Evolutionary conservation across 192 early-diverging fungal species (phyloP).

Genomic region (Coemansia sp.): DNA sequence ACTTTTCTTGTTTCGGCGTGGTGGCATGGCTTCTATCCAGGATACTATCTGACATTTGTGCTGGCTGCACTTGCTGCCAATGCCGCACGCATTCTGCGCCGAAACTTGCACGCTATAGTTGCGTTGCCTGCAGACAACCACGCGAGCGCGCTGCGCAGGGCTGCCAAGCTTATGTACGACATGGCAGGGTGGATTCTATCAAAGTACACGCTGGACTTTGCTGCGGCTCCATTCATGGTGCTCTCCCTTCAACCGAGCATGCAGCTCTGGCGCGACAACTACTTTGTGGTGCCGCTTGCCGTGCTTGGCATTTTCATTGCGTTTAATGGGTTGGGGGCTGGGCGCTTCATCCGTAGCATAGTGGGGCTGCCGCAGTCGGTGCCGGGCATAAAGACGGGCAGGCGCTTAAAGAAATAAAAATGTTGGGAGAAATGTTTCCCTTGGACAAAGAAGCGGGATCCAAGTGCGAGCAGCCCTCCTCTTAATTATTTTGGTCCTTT

Average conservation of each 20-base stretch:
- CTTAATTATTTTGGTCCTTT: not conserved
- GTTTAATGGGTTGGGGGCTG: constrained; percentile 27
- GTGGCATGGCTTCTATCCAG: constrained; percentile 96
- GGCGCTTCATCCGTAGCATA: constrained; percentile 15
- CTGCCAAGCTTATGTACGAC: constrained; percentile 64
- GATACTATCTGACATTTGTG: constrained; percentile 77
- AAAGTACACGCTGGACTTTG: constrained; percentile 66
- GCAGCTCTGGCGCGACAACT: constrained; percentile 61
- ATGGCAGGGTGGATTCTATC: constrained; percentile 67
- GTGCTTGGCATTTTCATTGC: constrained; percentile 46
- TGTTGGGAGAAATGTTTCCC: not conserved
- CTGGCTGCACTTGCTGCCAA: constrained; percentile 61
- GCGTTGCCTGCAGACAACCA: not conserved
- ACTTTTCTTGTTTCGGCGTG: constrained; percentile 85
- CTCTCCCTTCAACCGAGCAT: constrained; percentile 59
- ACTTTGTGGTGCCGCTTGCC: constrained; percentile 63
- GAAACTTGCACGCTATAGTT: constrained; percentile 46
- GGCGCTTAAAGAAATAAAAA: not conserved
- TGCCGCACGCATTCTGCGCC: constrained; percentile 60
- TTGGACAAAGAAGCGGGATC: not conserved
- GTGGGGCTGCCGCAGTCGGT: not conserved
- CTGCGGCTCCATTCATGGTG: constrained; percentile 70
- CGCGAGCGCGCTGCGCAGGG: not conserved
- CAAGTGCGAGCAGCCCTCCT: not conserved
- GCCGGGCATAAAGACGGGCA: not conserved